Evolutionary conservation across 495 filamentous ascomycete species (phyloP).

Genomic region (Chaetomidium leptoderma): DNA sequence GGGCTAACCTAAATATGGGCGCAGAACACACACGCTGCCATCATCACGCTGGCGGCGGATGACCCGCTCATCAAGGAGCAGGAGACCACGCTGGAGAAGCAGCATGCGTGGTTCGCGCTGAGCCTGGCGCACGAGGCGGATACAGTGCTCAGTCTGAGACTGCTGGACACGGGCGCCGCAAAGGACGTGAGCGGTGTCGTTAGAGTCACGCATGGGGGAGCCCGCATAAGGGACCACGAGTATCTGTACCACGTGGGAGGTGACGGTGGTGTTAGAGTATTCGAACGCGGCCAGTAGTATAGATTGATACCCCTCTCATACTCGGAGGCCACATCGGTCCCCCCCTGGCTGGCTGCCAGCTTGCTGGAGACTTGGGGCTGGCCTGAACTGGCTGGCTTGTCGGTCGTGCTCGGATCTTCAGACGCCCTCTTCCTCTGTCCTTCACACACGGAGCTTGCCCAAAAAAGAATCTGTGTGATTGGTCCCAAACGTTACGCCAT

Average conservation of each 20-base stretch:
- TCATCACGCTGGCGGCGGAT: conserved; percentile 67
- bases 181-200: conserved; percentile 88
- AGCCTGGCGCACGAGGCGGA: conserved; percentile 69
- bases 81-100: conserved; percentile 60
- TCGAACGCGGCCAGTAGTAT: conserved; percentile 61
- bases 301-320: conserved; percentile 10
- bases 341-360: not conserved
- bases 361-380: not conserved
- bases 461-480: conserved; percentile 13
- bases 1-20: not conserved
- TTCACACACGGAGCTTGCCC: conserved; percentile 13
- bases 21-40: conserved; percentile 55
- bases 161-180: conserved; percentile 78
- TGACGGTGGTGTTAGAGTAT: conserved; percentile 75
- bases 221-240: conserved; percentile 56
- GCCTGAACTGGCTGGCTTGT: not conserved
- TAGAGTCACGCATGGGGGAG: conserved; percentile 60
- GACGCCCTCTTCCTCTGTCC: not conserved
- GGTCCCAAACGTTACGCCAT: conserved; percentile 31
- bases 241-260: conserved; percentile 73
- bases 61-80: conserved; percentile 57
- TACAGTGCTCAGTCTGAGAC: conserved; percentile 62
- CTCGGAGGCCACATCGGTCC: not conserved
- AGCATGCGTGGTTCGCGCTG: conserved; percentile 65
- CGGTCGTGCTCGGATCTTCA: conserved; percentile 4